Conservation (phyloP, 2,329 filamentous ascomycete species). For the Knufia fluminis region DNA sequence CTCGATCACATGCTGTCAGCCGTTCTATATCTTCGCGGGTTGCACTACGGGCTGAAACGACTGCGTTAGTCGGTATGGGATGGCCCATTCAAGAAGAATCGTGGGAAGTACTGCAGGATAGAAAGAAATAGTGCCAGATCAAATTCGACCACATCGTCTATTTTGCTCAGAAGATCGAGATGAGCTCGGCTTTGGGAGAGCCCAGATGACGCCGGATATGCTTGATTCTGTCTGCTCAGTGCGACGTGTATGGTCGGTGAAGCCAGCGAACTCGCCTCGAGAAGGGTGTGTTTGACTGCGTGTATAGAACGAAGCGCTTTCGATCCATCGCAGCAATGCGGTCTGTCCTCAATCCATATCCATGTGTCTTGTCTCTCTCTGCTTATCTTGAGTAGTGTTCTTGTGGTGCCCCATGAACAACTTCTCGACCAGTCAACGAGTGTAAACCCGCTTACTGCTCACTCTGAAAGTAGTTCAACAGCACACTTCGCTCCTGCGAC, state of each 20-base stretch:
- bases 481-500: constrained; percentile 94
- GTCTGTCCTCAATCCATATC: not conserved
- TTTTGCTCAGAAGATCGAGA: no score
- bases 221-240: not conserved
- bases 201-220: no score
- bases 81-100: no score
- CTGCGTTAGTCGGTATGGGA: no score
- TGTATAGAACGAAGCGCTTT: constrained; percentile 2
- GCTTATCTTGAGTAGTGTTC: not conserved
- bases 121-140: not conserved
- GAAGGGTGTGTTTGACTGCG: not conserved
- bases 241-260: not conserved
- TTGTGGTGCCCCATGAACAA: not conserved
- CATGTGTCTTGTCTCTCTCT: not conserved
- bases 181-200: no score
- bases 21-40: no score
- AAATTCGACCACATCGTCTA: not conserved
- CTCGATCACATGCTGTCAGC: no score
- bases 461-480: constrained; percentile 99
- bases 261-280: not conserved
- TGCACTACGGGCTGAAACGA: no score
- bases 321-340: not conserved
- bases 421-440: not conserved
- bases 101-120: no score
- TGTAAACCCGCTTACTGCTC: constrained; percentile 37